A percentile compares a stretch with the other conserved stretches of the same genome.
Evolutionary conservation across 805 yeast genomes (phyloP).

Genomic region (Candida yuanshanica): DNA sequence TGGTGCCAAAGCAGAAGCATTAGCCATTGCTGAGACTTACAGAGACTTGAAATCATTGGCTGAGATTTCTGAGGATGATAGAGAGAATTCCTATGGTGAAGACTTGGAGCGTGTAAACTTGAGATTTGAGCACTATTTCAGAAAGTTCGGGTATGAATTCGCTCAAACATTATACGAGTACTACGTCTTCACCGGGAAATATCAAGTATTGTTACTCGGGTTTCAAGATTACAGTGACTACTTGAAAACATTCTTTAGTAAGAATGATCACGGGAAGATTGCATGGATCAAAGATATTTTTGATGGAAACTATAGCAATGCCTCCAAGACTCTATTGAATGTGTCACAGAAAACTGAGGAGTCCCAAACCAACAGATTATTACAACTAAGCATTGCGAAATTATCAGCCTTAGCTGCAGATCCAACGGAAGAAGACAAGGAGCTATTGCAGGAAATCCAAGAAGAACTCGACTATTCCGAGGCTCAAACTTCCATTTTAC

Average conservation of each 20-base stretch:
- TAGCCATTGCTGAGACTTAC: slow-evolving; percentile 59
- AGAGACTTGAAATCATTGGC: slow-evolving; percentile 62
- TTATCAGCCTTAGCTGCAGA: slow-evolving; percentile 47
- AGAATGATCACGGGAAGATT: slow-evolving; percentile 43
- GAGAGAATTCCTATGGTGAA: slow-evolving; percentile 23
- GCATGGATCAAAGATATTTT: slow-evolving; percentile 70
- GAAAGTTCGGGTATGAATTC: slow-evolving; percentile 60
- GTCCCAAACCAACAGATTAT: slow-evolving; percentile 39
- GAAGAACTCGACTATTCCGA: slow-evolving; percentile 41
- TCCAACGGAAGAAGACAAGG: slow-evolving; percentile 13
- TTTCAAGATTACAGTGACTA: slow-evolving; percentile 47
- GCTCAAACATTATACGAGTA: slow-evolving; percentile 58
- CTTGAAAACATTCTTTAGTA: slow-evolving; percentile 47
- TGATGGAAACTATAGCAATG: slow-evolving; percentile 43
- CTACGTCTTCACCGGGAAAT: slow-evolving; percentile 47
- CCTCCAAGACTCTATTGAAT: slow-evolving; percentile 41
- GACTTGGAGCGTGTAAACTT: slow-evolving; percentile 14
- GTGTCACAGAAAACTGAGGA: slow-evolving; percentile 39
- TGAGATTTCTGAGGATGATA: slow-evolving; percentile 40
- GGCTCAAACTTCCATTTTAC: slow-evolving; percentile 39
- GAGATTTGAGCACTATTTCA: slow-evolving; percentile 47
- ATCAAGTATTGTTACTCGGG: slow-evolving; percentile 47
- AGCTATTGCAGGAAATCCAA: slow-evolving; percentile 40
- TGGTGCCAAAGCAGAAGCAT: slow-evolving; percentile 46
- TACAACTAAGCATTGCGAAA: slow-evolving; percentile 69